A percentile compares a stretch with the other conserved stretches of the same genome.
Evolutionary conservation across 1,284 basidiomycete species (phyloP).

Genomic region (Pulveroboletus sp.): DNA sequence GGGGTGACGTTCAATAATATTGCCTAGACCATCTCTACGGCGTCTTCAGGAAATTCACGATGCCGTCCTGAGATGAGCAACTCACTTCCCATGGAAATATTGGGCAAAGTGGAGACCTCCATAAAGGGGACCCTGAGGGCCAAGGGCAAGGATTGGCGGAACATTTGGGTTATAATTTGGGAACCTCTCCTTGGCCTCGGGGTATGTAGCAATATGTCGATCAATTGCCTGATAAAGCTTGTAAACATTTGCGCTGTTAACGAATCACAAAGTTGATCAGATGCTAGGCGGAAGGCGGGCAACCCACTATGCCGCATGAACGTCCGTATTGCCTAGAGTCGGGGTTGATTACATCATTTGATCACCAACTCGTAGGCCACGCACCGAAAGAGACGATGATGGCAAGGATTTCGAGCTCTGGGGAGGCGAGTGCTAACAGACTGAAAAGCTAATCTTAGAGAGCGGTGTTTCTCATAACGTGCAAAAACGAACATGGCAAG

Average conservation of each 20-base stretch:
- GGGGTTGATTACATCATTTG: neutral
- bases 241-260: slow-evolving; percentile 68
- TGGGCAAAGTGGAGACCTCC: slow-evolving; percentile 80
- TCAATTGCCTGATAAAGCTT: slow-evolving; percentile 78
- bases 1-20: slow-evolving; percentile 72
- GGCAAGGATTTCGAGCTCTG: slow-evolving; percentile 76
- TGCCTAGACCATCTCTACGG: slow-evolving; percentile 77
- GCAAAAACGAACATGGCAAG: slow-evolving; percentile 58
- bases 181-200: slow-evolving; percentile 59
- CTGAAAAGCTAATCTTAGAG: slow-evolving; percentile 36
- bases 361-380: slow-evolving; percentile 20
- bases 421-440: slow-evolving; percentile 70
- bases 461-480: neutral
- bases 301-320: slow-evolving; percentile 58
- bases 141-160: slow-evolving; percentile 68
- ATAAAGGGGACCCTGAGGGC: slow-evolving; percentile 71
- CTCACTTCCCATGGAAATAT: slow-evolving; percentile 81
- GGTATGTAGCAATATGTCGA: slow-evolving; percentile 61
- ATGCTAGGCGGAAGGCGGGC: neutral
- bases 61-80: slow-evolving; percentile 18
- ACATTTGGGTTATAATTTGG: slow-evolving; percentile 51
- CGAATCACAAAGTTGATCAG: slow-evolving; percentile 23
- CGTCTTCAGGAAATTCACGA: neutral
- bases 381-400: slow-evolving; percentile 79
- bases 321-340: slow-evolving; percentile 68